Base-by-base conservation (phyloP, 192 early-diverging fungal genomes). In the Coemansia sp. region DNA sequence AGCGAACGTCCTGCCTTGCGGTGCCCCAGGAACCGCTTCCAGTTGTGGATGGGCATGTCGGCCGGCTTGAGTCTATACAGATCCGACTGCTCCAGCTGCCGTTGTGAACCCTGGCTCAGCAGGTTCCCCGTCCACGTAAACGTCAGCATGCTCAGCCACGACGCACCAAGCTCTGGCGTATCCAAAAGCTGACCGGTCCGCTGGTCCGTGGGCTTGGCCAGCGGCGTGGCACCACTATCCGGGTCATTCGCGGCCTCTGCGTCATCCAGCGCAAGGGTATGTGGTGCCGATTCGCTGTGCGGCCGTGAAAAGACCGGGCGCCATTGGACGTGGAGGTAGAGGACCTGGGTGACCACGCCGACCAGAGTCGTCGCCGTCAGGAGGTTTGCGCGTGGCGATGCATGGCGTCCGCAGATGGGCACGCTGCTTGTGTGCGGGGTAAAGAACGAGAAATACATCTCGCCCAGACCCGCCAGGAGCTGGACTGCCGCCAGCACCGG, bases 121-220 rank as follows among this genome's bases (percentile, higher is more conserved):
- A 92, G 36, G 8, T 76, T 51, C 58, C 78, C 81, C 3, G 79
- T 46, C 77, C 82, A 85, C 16, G 54, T 47, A 44, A 85, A 88
- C n/a, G 63, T 55, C 45, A 66, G 51, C 17, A 30, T 35, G 30
- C 51, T 44, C 16, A 47, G 49, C 62, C 54, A 54, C 19, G 63
- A 64, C 4, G 28, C 30, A 17, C 40, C 50, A 47, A 21, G 38
- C 36, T 77, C 75, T 27, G 54, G 58, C 1, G 64, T 63, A 16
- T 60, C 55, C 1, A 51, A 41, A 7, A 70, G 60, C 30, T 53
- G 49, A 7, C 26, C 20, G 2, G 41, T 21, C 21, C 38, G 32
- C 25, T 37, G 29, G n/a, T 56, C 67, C 6, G 44, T 39, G 22
- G 26, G 51, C 11, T 26, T 54, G 1, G 60, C 47, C 19, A 70